Evolutionary conservation across 78 protist species (phyloP).

Genomic region (Pigoraptor vietnamica): DNA sequence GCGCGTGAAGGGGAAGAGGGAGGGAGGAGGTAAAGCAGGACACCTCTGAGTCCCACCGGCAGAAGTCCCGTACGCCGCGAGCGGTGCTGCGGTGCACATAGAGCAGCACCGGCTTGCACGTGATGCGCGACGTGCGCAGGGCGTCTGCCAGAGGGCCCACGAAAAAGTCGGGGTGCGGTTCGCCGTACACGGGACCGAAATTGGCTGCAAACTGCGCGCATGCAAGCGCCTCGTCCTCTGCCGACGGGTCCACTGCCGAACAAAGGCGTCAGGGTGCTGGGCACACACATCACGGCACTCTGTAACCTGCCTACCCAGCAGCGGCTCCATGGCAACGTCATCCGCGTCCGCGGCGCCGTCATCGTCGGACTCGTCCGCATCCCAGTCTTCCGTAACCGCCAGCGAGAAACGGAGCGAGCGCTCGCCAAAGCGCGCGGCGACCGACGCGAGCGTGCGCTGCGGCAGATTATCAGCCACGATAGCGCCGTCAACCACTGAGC

Average conservation of each 20-base stretch:
- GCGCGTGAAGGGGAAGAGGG: too few relatives aligned
- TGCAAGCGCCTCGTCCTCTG: neutral
- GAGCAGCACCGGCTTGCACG: neutral
- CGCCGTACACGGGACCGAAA: neutral
- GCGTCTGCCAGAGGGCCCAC: neutral
- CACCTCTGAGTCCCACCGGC: neutral
- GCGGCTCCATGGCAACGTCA: neutral
- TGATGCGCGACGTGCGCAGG: neutral
- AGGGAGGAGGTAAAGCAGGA: too few relatives aligned
- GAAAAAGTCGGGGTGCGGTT: neutral
- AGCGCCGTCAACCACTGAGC: too few relatives aligned
- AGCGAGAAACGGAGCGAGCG: neutral
- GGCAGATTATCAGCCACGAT: neutral
- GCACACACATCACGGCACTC: too few relatives aligned
- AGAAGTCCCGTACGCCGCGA: neutral
- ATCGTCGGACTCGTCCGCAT: neutral
- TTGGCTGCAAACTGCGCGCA: neutral
- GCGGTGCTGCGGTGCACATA: neutral
- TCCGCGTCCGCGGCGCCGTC: neutral
- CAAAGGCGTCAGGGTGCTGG: neutral
- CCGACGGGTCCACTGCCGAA: neutral
- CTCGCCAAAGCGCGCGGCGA: neutral
- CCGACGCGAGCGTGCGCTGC: neutral
- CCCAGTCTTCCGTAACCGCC: neutral
- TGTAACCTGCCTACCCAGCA: too few relatives aligned